A percentile compares a stretch with the other conserved stretches of the same genome.
phyloP scores from a whole-genome alignment of 352 stramenopile species.

The Phytopythium delawarense region DNA sequence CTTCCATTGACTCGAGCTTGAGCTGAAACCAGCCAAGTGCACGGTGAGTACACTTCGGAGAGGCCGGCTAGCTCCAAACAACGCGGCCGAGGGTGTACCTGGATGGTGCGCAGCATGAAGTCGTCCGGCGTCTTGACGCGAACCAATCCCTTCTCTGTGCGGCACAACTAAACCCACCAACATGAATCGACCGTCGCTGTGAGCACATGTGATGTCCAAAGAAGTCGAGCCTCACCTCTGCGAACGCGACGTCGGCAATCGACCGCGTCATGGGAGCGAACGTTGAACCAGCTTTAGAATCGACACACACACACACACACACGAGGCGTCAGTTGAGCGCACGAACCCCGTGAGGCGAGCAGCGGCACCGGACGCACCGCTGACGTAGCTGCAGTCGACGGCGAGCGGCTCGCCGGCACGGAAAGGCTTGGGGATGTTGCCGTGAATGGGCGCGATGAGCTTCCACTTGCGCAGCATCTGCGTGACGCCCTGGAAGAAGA shows the following conservation, averaged over 20 bases:
- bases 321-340: neutral
- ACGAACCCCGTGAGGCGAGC: neutral
- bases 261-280: constrained; percentile 70
- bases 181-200: neutral
- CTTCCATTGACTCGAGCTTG: constrained; percentile 31
- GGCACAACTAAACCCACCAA: constrained; percentile 45
- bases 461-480: constrained; percentile 86
- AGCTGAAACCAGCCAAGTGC: constrained; percentile 16
- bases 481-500: constrained; percentile 79
- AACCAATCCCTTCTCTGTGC: constrained; percentile 76
- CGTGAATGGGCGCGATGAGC: constrained; percentile 80
- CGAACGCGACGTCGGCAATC: constrained; percentile 75
- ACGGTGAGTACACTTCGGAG: neutral
- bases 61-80: neutral
- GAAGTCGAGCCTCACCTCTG: constrained; percentile 43
- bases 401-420: constrained; percentile 75
- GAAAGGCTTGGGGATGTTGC: constrained; percentile 86
- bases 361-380: constrained; percentile 29
- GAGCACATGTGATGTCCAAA: neutral
- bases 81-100: constrained; percentile 25
- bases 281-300: constrained; percentile 53
- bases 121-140: constrained; percentile 75
- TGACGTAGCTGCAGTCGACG: constrained; percentile 83
- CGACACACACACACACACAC: neutral
- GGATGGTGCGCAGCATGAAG: constrained; percentile 69